Evolutionary conservation across 129 eudicot genomes (phyloP).

Genomic region (Calendula officinalis): DNA sequence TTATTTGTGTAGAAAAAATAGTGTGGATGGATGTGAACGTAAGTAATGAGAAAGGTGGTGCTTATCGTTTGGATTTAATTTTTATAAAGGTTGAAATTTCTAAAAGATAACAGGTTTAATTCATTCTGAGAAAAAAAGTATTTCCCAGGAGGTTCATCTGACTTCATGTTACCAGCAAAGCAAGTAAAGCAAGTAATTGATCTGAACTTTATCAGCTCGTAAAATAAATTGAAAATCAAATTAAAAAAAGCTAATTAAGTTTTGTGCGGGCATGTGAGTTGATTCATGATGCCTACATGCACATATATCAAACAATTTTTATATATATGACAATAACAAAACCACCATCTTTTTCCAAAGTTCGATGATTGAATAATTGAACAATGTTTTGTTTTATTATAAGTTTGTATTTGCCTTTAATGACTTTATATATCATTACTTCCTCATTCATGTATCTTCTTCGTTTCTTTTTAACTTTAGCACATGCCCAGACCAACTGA

Average conservation of each 20-base stretch:
- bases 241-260: constrained; percentile 15
- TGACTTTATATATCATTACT: neutral
- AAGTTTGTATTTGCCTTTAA: neutral
- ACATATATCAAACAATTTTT: constrained; percentile 1
- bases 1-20: neutral
- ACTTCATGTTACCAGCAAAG: too few species aligned
- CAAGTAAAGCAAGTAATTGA: too few species aligned
- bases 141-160: too few species aligned
- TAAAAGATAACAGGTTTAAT: too few species aligned
- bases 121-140: too few species aligned
- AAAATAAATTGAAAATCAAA: too few species aligned
- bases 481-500: constrained; percentile 8
- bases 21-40: constrained; percentile 10
- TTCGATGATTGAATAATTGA: constrained; percentile 23
- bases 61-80: too few species aligned
- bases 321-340: constrained; percentile 2
- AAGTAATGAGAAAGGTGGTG: neutral
- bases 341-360: constrained; percentile 12
- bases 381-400: neutral
- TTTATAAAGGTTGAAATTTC: too few species aligned
- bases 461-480: neutral
- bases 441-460: constrained; percentile 19
- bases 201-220: too few species aligned
- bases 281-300: constrained; percentile 10
- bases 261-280: constrained; percentile 28